These are phyloP conservation scores for Penicillium crustosum DNA, from an alignment of 2,329 filamentous ascomycete species.

Conservation along the genomic window DNA sequence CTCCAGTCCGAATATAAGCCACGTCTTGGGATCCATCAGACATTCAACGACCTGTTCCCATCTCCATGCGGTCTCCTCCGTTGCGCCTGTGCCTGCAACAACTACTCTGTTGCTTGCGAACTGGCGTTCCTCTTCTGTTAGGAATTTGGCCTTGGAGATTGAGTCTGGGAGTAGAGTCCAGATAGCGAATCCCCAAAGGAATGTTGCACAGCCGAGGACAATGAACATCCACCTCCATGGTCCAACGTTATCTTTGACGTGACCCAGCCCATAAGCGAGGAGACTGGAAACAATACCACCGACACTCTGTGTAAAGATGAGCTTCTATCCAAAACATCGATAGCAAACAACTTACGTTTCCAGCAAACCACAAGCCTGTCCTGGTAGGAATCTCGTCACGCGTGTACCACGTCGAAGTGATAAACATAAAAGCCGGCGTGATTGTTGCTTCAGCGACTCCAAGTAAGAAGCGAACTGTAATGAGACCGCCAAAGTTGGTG, in stretches of 20 bases:
- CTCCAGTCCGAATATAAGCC: conserved; percentile 57
- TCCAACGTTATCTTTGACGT: conserved; percentile 41
- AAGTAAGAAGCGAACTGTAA: conserved; percentile 55
- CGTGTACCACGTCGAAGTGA: conserved; percentile 58
- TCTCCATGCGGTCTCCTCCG: conserved; percentile 50
- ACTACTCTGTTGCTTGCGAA: conserved; percentile 39
- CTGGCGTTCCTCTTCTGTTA: conserved; percentile 54
- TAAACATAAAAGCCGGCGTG: conserved; percentile 56
- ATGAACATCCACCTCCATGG: conserved; percentile 56
- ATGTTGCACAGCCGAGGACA: conserved; percentile 53
- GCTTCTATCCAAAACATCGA: not conserved
- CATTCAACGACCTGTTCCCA: conserved; percentile 56
- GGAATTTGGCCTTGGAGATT: conserved; percentile 58
- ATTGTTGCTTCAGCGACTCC: conserved; percentile 58
- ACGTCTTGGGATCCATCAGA: conserved; percentile 59
- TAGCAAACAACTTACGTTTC: conserved; percentile 15
- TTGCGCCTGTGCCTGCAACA: conserved; percentile 54
- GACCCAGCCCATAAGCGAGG: conserved; percentile 55
- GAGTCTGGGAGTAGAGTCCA: conserved; percentile 53
- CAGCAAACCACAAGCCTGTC: conserved; percentile 56
- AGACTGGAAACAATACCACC: conserved; percentile 28
- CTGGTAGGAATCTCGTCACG: conserved; percentile 57
- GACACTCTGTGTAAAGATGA: conserved; percentile 15
- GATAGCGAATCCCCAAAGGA: conserved; percentile 53
- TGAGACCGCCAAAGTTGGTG: conserved; percentile 50